These are phyloP conservation scores for Candida manassasensis DNA, from an alignment of 805 yeast species.

Conservation along the genomic window DNA sequence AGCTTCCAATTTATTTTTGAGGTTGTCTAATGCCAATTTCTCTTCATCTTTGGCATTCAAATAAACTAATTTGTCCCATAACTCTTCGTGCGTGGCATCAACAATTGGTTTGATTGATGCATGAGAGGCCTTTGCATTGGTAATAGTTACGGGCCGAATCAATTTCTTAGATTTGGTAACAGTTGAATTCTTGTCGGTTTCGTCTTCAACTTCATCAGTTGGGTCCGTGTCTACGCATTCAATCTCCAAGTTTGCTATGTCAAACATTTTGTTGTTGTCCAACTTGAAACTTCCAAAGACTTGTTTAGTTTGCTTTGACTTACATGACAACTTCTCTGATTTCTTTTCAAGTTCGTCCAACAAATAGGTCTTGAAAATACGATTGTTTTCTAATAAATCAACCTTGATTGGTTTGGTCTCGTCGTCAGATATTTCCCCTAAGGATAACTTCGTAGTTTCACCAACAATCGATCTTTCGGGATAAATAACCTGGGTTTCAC, in stretches of 20 bases:
- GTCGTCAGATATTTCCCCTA: constrained; percentile 27
- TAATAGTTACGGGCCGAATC: constrained; percentile 19
- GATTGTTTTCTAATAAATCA: constrained; percentile 36
- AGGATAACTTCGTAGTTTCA: constrained; percentile 26
- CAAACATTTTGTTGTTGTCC: constrained; percentile 48
- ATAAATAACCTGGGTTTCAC: constrained; percentile 34
- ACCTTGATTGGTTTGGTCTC: constrained; percentile 23
- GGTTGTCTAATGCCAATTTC: constrained; percentile 49
- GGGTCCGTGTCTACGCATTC: constrained; percentile 30
- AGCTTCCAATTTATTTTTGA: constrained; percentile 67
- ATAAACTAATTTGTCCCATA: constrained; percentile 45
- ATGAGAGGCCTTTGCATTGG: constrained; percentile 47
- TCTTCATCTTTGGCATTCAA: constrained; percentile 54
- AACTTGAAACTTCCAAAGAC: constrained; percentile 41
- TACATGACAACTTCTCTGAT: constrained; percentile 38
- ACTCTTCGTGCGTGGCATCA: constrained; percentile 37
- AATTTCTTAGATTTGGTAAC: constrained; percentile 11
- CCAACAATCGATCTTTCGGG: constrained; percentile 41
- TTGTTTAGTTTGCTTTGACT: constrained; percentile 19
- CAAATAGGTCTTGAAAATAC: constrained; percentile 23
- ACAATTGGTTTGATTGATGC: constrained; percentile 29
- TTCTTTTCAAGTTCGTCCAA: constrained; percentile 22
- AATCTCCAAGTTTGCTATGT: constrained; percentile 40
- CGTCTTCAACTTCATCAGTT: constrained; percentile 8
- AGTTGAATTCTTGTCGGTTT: constrained; percentile 9